phyloP scores from a whole-genome alignment of 108 stramenopile species.

The Cyclotella kingstonii region DNA sequence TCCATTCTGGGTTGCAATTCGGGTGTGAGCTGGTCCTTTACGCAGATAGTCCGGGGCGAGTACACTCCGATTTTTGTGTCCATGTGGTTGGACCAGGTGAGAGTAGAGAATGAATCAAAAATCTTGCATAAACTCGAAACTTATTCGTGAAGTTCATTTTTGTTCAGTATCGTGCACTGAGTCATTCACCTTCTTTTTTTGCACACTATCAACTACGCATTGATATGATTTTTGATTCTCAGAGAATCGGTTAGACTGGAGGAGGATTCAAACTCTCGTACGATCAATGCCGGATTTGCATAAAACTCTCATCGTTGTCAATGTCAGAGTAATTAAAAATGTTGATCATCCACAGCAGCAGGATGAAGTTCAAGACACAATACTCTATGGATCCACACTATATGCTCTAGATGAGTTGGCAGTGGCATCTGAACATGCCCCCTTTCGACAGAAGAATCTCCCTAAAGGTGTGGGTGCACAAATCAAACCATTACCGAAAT shows the following conservation, averaged over 20 bases:
- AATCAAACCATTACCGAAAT: conserved; percentile 39
- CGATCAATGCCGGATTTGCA: conserved; percentile 80
- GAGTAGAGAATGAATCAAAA: no score
- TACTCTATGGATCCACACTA: background rate
- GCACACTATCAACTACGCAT: background rate
- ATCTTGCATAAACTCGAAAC: no score
- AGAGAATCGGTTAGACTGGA: conserved; percentile 75
- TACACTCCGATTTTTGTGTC: conserved; percentile 90
- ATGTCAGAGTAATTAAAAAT: conserved; percentile 16
- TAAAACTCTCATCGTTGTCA: conserved; percentile 78
- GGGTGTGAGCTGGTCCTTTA: conserved; percentile 86
- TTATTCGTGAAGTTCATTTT: no score
- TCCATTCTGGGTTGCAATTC: conserved; percentile 87
- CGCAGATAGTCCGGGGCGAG: conserved; percentile 71
- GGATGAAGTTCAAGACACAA: conserved; percentile 1
- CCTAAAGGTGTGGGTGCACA: conserved; percentile 57
- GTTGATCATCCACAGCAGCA: conserved; percentile 8
- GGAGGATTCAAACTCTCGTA: conserved; percentile 70
- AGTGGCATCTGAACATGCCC: conserved; percentile 85
- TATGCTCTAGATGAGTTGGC: conserved; percentile 77
- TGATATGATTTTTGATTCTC: background rate
- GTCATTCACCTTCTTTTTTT: background rate
- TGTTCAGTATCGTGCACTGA: background rate
- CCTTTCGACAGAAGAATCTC: conserved; percentile 74
- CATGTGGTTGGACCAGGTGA: conserved; percentile 49